Evolutionary conservation across 176 grass and related monocot genomes (phyloP), one percentile per base, ranked within the genome.

Genomic region (Carex littledalei): DNA sequence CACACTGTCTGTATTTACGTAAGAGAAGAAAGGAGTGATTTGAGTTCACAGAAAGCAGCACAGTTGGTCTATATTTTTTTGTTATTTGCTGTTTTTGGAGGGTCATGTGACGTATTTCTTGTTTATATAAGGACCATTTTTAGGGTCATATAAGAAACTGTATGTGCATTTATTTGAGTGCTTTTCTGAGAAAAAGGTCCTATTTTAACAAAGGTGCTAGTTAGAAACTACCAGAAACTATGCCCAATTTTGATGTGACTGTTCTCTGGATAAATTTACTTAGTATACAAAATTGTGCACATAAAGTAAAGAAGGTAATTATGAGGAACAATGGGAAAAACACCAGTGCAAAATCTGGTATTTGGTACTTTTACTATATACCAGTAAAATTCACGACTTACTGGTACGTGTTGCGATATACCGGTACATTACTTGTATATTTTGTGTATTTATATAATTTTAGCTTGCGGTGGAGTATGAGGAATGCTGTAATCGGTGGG

Each of bases 401-500:
- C 32, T 34, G 32, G 32, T 34, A 34, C 32, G 32, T 34, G 1
- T 34, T 34, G 32, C 32, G 1, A 34, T 2, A 34, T 34, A 24
- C 13, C n/a, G n/a, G n/a, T n/a, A n/a, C n/a, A 81, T 63, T 65
- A 9, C 77, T 70, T 61, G 83, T 62, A 54, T 65, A 81, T 61
- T 47, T 64, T n/a, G 32, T 16, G 26, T 84, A 84, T 77, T 68
- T 63, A 20, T 2, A 84, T 2, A 84, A 18, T 82, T 79, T 79
- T 79, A 94, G 92, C 91, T 98, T 80, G 93, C 89, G 0, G 91
- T 95, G 43, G 93, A 98, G 63, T 95, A 98, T 10, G 93, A 90
- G 24, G 24, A 24, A 24, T 24, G 24, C 24, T 24, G 24, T 24
- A 24, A 24, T 24, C 24, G 24, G 24, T 24, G 24, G 24, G 24